Evolutionary conservation across 1,284 basidiomycete species (phyloP), one percentile per base, ranked within the genome.

Genomic region (Microstroma glucosiphilum): DNA sequence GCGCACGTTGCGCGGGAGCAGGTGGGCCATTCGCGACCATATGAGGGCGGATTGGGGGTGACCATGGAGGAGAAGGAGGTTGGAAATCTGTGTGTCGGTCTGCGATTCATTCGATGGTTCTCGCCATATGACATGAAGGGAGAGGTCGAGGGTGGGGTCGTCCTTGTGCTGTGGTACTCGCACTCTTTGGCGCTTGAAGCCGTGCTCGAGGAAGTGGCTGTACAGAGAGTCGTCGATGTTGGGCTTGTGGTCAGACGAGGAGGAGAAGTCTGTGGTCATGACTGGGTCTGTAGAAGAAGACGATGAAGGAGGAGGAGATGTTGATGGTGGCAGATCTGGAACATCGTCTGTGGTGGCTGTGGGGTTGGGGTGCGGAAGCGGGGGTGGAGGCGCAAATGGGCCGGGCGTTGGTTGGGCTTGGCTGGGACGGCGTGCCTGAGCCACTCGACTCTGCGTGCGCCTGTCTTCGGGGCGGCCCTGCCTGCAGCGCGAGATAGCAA

Each of bases 21-120:
- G 12, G 15, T 6, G 43, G 21, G 43, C 4, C 43, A 48, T 48
- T 13, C 68, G 42, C 46, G 72, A 72, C 76, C 76, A 81, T 30
- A 81, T 80, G 49, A 76, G 60, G 54, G 64, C 66, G 9, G 78
- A 79, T 60, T 81, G 80, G 2, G 80, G 80, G 65, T 80, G 77
- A 1, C 80, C 80, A 62, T 81, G 80, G 1, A 81, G 61, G 23
- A 81, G 62, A 40, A 81, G 60, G 6, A 81, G 61, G 26, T 65
- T 68, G 6, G 58, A 59, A 6, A 17, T 23, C 6, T 46, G 57
- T 4, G 30, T 4, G 30, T 9, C 30, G 30, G 3, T 9, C 30
- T 37, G 4, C 30, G 30, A 9, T 37, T 9, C 30, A 37, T 37
- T 9, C 9, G 30, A 37, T 3, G 30, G 4, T 21, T 59, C 40